A percentile compares a stretch with the other conserved stretches of the same genome.
Conservation (phyloP, 257 asterid genomes). For the Ajuga chamaepitys region DNA sequence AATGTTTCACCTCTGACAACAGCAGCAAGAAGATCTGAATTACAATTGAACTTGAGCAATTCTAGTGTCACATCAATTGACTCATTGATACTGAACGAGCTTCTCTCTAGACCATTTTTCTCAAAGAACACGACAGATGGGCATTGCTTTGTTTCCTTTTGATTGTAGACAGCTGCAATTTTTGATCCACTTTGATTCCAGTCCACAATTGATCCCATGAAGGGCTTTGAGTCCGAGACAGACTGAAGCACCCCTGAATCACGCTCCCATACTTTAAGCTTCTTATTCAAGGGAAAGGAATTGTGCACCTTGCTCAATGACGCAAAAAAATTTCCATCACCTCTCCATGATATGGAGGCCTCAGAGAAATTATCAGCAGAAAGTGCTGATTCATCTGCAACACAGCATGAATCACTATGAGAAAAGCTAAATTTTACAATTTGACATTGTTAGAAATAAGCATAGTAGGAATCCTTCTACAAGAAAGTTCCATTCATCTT, state of each 20-base stretch:
- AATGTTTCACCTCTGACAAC: conserved; percentile 56
- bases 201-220: conserved; percentile 69
- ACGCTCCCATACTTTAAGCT: conserved; percentile 95
- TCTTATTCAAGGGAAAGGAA: conserved; percentile 40
- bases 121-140: conserved; percentile 76
- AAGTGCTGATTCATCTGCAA: conserved; percentile 47
- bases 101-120: conserved; percentile 88
- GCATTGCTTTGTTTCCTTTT: conserved; percentile 42
- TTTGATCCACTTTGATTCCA: conserved; percentile 88
- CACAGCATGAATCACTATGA: conserved; percentile 12
- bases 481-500: neutral
- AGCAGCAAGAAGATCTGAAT: conserved; percentile 84
- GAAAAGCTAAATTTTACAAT: neutral
- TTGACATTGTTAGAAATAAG: neutral
- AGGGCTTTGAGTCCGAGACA: conserved; percentile 67
- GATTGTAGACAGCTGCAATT: conserved; percentile 61
- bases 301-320: conserved; percentile 54
- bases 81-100: conserved; percentile 62
- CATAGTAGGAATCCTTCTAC: neutral
- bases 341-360: conserved; percentile 78
- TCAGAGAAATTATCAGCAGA: conserved; percentile 42
- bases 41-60: conserved; percentile 76
- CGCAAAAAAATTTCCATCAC: conserved; percentile 88
- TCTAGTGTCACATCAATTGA: conserved; percentile 51
- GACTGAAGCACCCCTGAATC: conserved; percentile 80